These are phyloP conservation scores for Hymenoscyphus occultus DNA, from an alignment of 2,329 filamentous ascomycete genomes.

Conservation along the genomic window DNA sequence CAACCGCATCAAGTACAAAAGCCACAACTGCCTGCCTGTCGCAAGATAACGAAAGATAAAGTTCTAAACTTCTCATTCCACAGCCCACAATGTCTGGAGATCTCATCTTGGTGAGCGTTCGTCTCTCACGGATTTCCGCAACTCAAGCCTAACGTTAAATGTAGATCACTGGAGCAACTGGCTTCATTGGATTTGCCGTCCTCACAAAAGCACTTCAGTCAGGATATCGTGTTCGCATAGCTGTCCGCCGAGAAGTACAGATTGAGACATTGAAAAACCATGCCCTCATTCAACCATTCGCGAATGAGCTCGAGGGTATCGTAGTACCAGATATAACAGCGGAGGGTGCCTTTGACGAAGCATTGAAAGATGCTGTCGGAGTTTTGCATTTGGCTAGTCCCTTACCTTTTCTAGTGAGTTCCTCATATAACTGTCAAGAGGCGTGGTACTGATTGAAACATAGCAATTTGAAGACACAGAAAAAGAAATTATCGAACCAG, in stretches of 20 bases:
- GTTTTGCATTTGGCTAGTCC: slow-evolving; percentile 19
- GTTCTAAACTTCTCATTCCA: neutral
- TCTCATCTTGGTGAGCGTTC: slow-evolving; percentile 16
- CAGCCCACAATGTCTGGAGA: slow-evolving; percentile 16
- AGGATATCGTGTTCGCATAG: slow-evolving; percentile 17
- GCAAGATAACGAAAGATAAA: no score
- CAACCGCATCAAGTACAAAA: neutral
- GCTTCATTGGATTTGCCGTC: slow-evolving; percentile 22
- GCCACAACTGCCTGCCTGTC: neutral
- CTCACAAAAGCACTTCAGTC: slow-evolving; percentile 17
- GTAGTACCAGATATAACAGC: slow-evolving; percentile 18
- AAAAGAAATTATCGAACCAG: slow-evolving; percentile 19
- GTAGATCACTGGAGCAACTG: slow-evolving; percentile 24
- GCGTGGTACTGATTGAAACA: neutral
- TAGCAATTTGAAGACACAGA: slow-evolving; percentile 12
- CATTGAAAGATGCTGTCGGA: slow-evolving; percentile 14
- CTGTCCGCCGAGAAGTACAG: slow-evolving; percentile 16
- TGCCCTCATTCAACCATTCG: slow-evolving; percentile 8
- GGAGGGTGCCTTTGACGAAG: slow-evolving; percentile 15
- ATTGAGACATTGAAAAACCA: slow-evolving; percentile 12
- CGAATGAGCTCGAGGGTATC: slow-evolving; percentile 8
- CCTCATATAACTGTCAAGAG: neutral
- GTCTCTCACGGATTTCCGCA: neutral
- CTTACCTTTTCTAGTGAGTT: slow-evolving; percentile 10
- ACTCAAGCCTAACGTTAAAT: neutral